Conservation (phyloP, 2,329 filamentous ascomycete genomes). For the Pseudopyricularia javanii region DNA sequence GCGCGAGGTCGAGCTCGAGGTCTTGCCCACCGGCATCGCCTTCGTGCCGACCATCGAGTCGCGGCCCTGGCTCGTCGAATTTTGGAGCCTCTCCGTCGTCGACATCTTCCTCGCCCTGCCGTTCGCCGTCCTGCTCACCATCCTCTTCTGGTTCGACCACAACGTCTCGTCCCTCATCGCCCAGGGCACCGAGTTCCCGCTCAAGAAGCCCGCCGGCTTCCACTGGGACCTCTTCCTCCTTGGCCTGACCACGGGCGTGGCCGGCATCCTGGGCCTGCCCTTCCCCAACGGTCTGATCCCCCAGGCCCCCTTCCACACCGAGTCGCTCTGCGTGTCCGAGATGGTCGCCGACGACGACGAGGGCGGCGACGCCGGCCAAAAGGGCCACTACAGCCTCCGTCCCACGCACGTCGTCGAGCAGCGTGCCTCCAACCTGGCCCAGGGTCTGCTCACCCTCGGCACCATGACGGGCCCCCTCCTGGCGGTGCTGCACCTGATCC, state of each 20-base stretch:
- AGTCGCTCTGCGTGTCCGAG: conserved; percentile 61
- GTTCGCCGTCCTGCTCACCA: conserved; percentile 70
- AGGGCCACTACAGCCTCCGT: conserved; percentile 40
- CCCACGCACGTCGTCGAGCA: conserved; percentile 62
- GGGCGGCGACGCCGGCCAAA: conserved; percentile 20
- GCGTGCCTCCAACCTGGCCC: conserved; percentile 64
- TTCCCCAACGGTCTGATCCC: conserved; percentile 72
- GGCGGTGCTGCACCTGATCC: conserved; percentile 63
- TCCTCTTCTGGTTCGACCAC: conserved; percentile 84
- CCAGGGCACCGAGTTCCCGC: conserved; percentile 71
- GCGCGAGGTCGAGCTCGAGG: conserved; percentile 54
- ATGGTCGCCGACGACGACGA: conserved; percentile 36
- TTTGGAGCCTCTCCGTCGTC: conserved; percentile 63
- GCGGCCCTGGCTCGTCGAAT: conserved; percentile 65
- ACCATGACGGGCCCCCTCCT: conserved; percentile 70
- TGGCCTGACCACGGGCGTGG: conserved; percentile 63
- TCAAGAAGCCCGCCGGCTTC: conserved; percentile 70
- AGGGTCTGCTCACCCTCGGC: conserved; percentile 65
- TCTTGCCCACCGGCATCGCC: conserved; percentile 61
- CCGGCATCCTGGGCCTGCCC: conserved; percentile 64
- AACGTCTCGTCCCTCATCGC: conserved; percentile 77
- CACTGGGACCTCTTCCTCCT: conserved; percentile 80
- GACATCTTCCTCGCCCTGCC: conserved; percentile 79
- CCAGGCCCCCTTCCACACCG: conserved; percentile 72
- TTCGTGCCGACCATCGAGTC: conserved; percentile 63